Evolutionary conservation across 768 basidiomycete genomes (phyloP).

Genomic region (Trametes villosa): DNA sequence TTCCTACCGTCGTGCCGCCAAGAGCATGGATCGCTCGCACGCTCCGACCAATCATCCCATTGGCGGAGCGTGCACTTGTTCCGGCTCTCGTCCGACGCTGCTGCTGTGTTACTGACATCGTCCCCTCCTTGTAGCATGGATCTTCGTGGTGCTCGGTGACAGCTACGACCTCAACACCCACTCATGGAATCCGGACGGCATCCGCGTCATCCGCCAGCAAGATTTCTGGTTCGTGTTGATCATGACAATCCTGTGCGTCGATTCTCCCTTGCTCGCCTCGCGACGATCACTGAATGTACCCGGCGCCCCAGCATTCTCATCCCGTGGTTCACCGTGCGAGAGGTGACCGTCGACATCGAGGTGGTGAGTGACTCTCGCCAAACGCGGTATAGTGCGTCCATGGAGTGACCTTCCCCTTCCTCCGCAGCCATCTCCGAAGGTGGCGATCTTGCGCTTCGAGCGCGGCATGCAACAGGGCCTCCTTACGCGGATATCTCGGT

Average conservation of each 20-base stretch:
- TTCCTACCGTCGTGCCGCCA: slow-evolving; percentile 8
- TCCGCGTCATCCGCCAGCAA: slow-evolving; percentile 42
- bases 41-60: neutral
- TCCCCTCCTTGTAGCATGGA: slow-evolving; percentile 36
- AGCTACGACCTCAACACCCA: slow-evolving; percentile 41
- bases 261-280: neutral
- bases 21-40: slow-evolving; percentile 15
- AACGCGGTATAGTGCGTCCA: slow-evolving; percentile 7
- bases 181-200: slow-evolving; percentile 39
- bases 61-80: neutral
- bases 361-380: slow-evolving; percentile 37
- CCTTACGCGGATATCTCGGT: slow-evolving; percentile 45
- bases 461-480: slow-evolving; percentile 53
- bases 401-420: neutral
- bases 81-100: neutral
- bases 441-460: slow-evolving; percentile 45
- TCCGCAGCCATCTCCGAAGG: slow-evolving; percentile 46
- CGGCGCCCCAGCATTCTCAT: slow-evolving; percentile 36
- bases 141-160: slow-evolving; percentile 47
- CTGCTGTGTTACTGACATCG: slow-evolving; percentile 2
- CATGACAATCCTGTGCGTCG: slow-evolving; percentile 45
- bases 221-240: slow-evolving; percentile 48
- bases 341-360: slow-evolving; percentile 47
- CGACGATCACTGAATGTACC: slow-evolving; percentile 4
- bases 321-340: slow-evolving; percentile 46